Conservation (phyloP, 2,329 filamentous ascomycete species). For the Xylaria sp. region DNA sequence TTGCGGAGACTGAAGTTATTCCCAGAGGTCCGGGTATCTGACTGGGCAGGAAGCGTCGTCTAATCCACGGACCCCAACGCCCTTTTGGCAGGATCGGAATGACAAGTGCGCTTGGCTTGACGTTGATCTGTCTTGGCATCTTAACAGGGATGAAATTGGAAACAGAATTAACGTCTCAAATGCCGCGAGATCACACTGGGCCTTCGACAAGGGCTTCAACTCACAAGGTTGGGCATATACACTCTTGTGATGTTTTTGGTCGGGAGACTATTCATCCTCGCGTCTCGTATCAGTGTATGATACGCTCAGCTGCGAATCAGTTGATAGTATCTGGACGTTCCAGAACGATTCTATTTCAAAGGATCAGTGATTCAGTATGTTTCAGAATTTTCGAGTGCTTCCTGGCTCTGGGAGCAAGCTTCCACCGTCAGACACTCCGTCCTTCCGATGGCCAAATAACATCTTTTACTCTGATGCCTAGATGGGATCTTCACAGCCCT, state of each 20-base stretch:
- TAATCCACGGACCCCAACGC: not conserved
- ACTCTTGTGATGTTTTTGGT: no score
- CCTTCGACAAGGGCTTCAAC: not conserved
- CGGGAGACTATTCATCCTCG: no score
- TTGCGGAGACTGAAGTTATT: constrained; percentile 3
- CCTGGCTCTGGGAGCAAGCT: no score
- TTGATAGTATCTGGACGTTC: no score
- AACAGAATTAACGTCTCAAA: not conserved
- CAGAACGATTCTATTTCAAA: no score
- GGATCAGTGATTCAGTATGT: no score
- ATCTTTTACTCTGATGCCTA: constrained; percentile 23
- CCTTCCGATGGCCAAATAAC: not conserved
- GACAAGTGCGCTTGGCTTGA: not conserved
- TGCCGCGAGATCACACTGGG: not conserved
- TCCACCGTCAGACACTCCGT: not conserved
- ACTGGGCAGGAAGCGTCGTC: not conserved
- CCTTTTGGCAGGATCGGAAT: not conserved
- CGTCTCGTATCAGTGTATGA: no score
- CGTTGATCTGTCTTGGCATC: not conserved
- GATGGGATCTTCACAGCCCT: constrained; percentile 19
- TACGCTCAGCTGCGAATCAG: no score
- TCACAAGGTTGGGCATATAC: no score
- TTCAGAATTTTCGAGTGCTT: no score
- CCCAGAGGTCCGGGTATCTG: not conserved
- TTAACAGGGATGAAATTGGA: not conserved